Base-by-base conservation (phyloP, 176 grass and related monocot genomes). In the Avena atlantica region DNA sequence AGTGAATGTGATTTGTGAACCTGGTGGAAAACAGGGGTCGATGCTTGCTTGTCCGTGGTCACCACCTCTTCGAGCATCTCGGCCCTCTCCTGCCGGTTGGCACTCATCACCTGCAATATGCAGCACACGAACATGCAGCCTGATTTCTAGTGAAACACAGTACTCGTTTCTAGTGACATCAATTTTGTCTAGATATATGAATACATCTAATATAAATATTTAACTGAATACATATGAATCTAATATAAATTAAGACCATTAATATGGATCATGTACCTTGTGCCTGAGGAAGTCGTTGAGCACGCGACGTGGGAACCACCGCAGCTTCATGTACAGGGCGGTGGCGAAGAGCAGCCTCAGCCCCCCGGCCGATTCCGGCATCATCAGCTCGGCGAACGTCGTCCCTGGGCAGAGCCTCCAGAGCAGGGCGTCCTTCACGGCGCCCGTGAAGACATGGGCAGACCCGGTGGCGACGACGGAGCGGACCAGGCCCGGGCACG, bases 31-130 rank as follows among this genome's bases (percentile, higher is more conserved):
- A 24, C 60, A 63, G n/a, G 60, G 60, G n/a, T 7, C 20, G 56
- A 20, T 58, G 17, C 56, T n/a, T 58, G 3, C 20, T 58, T 7
- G 16, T 58, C 56, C n/a, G 4, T 55, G 52, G 82, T 87, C 74
- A 93, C 58, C 84, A 87, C 52, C 8, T 68, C 81, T 69, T 93
- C 81, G 37, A 93, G 81, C 58, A 93, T 17, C 76, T 90, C 91
- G 3, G 76, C 47, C 72, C 85, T 87, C 76, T 93, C 88, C 51
- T 93, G 89, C 47, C 76, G 80, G 75, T 93, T 74, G 24, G 36
- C 77, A 84, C 78, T 88, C 88, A 93, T 93, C 15, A 85, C 81
- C 91, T 90, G 75, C 3, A 63, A 5, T 16, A 58, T 15, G 2
- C 5, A 8, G 6, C 64, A 15, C n/a, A 9, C 9, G 31, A 34